Evolutionary conservation across 352 stramenopile genomes (phyloP), one percentile per base, ranked within the genome.

Genomic region (Phytophthora citrophthora): DNA sequence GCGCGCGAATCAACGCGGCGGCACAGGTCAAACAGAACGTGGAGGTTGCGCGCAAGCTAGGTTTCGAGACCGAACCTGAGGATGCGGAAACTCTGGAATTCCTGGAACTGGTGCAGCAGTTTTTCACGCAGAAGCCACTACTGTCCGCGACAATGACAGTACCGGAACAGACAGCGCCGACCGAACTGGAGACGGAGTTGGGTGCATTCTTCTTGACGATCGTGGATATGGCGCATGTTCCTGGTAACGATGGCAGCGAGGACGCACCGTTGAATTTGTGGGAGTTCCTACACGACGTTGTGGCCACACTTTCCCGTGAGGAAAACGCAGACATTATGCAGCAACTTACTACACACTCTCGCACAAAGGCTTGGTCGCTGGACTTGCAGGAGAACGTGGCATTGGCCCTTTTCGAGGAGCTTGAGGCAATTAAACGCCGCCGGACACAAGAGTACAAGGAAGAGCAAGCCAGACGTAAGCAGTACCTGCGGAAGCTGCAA

Each of bases 51-150:
- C 70, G 59, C 26, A 79, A 85, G 39, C 68, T 94, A 12, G 86
- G 86, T 7, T 84, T 94, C n/a, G 85, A 94, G 52, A 77, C 83
- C 27, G 86, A 94, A 46, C 86, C 83, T 0, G 80, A 93, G 20
- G 80, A 90, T 52, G 79, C 75, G 9, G 82, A 94, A 53, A 76
- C 73, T 29, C 70, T 94, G 46, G 86, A 90, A 52, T 86, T 87
- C 55, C 77, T 88, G 38, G 65, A 79, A 27, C 74, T 94, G 1
- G 86, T 93, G 61, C 76, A 79, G 36, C 68, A 91, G 66, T 94
- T 91, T 65, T 94, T 94, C 68, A 72, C 71, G 34, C 79, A 93
- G 60, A 58, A 58, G 39, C 72, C 77, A 8, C 47, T 61, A 18
- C 16, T 72, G 13, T 51, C 62, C 1, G 27, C 23, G 4, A 55